Evolutionary conservation across 805 yeast genomes (phyloP), one percentile per base, ranked within the genome.

Genomic region (Kodamaea kakaduensis): DNA sequence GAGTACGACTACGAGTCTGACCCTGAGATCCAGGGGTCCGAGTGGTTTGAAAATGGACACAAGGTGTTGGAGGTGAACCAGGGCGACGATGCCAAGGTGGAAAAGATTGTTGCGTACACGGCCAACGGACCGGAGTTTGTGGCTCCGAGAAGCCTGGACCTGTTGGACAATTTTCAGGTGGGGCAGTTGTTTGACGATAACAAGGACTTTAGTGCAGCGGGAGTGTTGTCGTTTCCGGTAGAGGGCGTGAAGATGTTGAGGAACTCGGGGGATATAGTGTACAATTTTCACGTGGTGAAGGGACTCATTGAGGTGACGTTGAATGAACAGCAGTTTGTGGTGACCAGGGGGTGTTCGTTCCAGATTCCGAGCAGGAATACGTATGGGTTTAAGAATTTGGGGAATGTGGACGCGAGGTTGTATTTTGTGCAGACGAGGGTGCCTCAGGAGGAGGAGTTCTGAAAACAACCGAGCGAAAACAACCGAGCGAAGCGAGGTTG

Each of bases 361-460:
- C 84, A 83, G 48, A 71, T 89, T 5, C 96, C 96, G 1, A 74
- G 82, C 61, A 82, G 81, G 4, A 84, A 84, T 51, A 69, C 71
- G 27, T 87, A 85, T 56, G 75, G 82, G 12, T 71, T 88, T 44
- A 70, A 69, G 31, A 85, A 85, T 51, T 69, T 67, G 25, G 83
- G 88, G 0, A 60, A 67, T 20, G 64, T 61, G 12, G 69, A 68
- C 21, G 87, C 82, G 0, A 70, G 74, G 37, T 48, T 88, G 51
- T 86, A 84, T 54, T 87, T 85, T 51, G 88, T 84, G 1, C 95
- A 87, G 52, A 71, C 80, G 4, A 72, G 69, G 35, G 62, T 63
- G 6, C 45, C 47, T 3, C 34, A 33, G 24, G 31, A 25, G 10
- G 45, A 41, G 15, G 43, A 38, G 17, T 34, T 34, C 18, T 34